Base-by-base conservation (phyloP, 83 land plant genomes). In the Isoetes engelmannii region DNA sequence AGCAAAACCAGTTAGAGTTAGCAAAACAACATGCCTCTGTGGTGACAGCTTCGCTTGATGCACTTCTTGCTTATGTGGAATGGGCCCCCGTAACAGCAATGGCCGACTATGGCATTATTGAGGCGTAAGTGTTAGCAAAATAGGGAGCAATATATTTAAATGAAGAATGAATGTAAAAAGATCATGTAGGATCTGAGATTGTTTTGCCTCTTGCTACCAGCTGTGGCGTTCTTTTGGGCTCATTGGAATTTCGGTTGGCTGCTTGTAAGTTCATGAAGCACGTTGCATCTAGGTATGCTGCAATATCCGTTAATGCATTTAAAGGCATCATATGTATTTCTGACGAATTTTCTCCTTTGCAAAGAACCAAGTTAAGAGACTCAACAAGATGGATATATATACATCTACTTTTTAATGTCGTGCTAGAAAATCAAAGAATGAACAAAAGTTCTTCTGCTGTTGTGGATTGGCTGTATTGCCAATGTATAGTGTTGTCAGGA, bases 1-100 rank as follows among this genome's bases (percentile, higher is more conserved):
- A 71, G 49, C 75, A 77, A 57, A 66, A 69, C 37, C 74, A 75
- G 48, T 21, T 72, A 62, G 71, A 72, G 15, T 41, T 56, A 58
- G 80, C 80, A 19, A 77, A 47, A 42, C 75, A 77, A 37, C 80
- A 77, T 77, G 80, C 76, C 19, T 56, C 75, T 64, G 80, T 69
- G 19, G 80, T 72, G 13, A 77, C 73, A 48, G 80, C 75, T n/a
- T 56, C 75, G 5, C 42, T 77, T 13, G 72, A 72, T 67, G 80
- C 80, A 51, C 57, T 77, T 5, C 8, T 72, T 47, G 80, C 80
- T 37, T 77, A 72, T 72, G 80, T 69, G n/a, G 80, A 77, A 50
- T 77, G 80, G 80, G 80, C 80, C 17, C 80, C 80, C 41, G 80
- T 77, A 12, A 20, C 61, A 18, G 62, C 61, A 7, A 57, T 77